phyloP scores from a whole-genome alignment of 768 basidiomycete species.

The Boletus sp. region DNA sequence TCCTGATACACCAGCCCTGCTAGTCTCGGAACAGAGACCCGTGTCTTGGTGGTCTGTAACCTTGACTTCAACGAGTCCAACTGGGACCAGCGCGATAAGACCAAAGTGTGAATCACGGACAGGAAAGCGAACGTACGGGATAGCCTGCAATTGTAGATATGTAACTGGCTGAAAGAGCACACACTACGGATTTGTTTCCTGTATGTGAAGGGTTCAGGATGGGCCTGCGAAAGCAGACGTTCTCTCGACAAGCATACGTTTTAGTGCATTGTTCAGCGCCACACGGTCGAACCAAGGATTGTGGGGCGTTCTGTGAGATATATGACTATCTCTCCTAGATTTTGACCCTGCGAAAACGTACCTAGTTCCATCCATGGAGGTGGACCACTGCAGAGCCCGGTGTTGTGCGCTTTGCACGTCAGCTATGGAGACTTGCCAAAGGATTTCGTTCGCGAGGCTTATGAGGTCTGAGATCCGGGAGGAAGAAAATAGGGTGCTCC shows the following conservation, averaged over 20 bases:
- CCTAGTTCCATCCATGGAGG: conserved; percentile 82
- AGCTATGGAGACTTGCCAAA: conserved; percentile 13
- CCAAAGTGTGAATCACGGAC: not conserved
- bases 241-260: conserved; percentile 44
- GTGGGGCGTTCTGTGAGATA: conserved; percentile 42
- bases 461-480: conserved; percentile 12
- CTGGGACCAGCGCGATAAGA: conserved; percentile 35
- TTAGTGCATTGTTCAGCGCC: conserved; percentile 61
- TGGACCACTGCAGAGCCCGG: conserved; percentile 65
- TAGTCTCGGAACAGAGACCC: conserved; percentile 68
- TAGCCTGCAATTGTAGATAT: conserved; percentile 92
- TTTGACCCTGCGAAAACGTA: conserved; percentile 18
- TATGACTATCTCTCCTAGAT: conserved; percentile 19
- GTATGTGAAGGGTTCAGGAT: conserved; percentile 11
- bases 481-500: conserved; percentile 25
- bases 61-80: conserved; percentile 94
- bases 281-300: conserved; percentile 62
- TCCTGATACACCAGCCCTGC: conserved; percentile 74
- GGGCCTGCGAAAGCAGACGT: not conserved
- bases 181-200: conserved; percentile 87
- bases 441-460: conserved; percentile 13
- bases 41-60: conserved; percentile 78
- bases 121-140: conserved; percentile 45
- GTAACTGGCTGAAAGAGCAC: conserved; percentile 87
- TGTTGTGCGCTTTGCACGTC: conserved; percentile 67